Evolutionary conservation across 2,329 filamentous ascomycete genomes (phyloP), one percentile per base, ranked within the genome.

Genomic region (Fusarium agapanthi): DNA sequence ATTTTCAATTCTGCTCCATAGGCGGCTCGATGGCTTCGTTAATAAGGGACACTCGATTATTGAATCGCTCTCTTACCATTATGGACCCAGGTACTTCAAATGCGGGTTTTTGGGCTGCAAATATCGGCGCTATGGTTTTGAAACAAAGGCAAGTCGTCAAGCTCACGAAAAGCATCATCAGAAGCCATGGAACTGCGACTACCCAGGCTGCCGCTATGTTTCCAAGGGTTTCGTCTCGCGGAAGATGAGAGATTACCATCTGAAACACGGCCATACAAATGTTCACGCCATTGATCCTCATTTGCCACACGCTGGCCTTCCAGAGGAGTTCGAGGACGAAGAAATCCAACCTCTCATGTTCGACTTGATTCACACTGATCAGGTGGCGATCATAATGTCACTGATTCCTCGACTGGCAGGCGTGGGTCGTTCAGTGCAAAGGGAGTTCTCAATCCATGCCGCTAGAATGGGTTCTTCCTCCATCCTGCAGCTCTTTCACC

Each of bases 41-140:
- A 22, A 24, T 1, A 4, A 9, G 2, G 1, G 6, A 1, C 0
- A 1, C 0, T 6, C 15, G 3, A 13, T 3, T 3, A 0, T 7
- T 7, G 0, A 34, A 10, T 14, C 11, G 7, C 15, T 50, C 0
- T 14, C 12, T 24, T 24, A 51, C n/a, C 30, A 51, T 2, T 35
- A 51, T 15, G 47, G 30, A 15, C 30, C 30, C 4, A 20, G 3
- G 1, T 11, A 20, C n/a, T 26, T 35, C 6, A 34, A 0, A 7
- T 51, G 30, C 8, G 8, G 30, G 6, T 1, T 35, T 6, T 26
- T 15, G 0, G 12, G 30, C 16, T 51, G 47, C 1, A 0, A 11
- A 1, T 35, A 34, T 2, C 30, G 16, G 5, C 47, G 4, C 2
- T 11, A 11, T 0, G 47, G 47, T 8, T 51, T 51, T 20, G 12